These are phyloP conservation scores for Diaporthe ilicicola DNA, from an alignment of 2,329 filamentous ascomycete genomes.

Conservation along the genomic window DNA sequence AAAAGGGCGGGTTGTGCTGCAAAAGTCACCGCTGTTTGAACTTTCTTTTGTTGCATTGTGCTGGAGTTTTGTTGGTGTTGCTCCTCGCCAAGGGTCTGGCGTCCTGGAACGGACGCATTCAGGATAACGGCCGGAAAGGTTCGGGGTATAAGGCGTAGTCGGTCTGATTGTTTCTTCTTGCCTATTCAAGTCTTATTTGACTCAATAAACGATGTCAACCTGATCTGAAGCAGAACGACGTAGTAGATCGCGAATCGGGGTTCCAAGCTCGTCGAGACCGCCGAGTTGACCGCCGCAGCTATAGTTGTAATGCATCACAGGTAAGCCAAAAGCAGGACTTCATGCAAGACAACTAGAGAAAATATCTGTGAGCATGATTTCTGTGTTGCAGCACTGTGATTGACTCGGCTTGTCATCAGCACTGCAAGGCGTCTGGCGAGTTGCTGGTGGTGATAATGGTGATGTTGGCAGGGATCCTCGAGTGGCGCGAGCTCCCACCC, in stretches of 20 bases:
- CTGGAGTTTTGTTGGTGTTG: slow-evolving; percentile 16
- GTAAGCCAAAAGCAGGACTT: too few relatives aligned
- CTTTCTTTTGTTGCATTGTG: slow-evolving; percentile 26
- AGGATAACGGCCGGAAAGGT: slow-evolving; percentile 1
- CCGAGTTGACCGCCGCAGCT: too few relatives aligned
- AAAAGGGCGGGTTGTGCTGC: neutral
- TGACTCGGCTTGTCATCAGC: neutral
- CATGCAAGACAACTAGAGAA: neutral
- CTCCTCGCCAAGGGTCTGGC: slow-evolving; percentile 1
- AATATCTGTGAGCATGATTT: neutral
- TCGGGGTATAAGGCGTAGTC: neutral
- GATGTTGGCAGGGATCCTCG: slow-evolving; percentile 18
- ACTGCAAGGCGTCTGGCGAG: neutral
- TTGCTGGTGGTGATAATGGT: neutral
- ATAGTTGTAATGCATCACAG: too few relatives aligned
- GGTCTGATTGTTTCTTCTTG: neutral
- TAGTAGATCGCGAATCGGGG: neutral
- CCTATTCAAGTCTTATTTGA: neutral
- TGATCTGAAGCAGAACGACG: neutral
- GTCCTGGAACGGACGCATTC: slow-evolving; percentile 14
- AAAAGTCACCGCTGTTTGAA: neutral
- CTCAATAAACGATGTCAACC: slow-evolving; percentile 6
- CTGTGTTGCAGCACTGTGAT: neutral
- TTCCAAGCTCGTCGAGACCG: neutral
- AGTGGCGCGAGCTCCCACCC: slow-evolving; percentile 21